Conservation (phyloP, 2,329 filamentous ascomycete genomes). For the Aspergillus sojae region DNA sequence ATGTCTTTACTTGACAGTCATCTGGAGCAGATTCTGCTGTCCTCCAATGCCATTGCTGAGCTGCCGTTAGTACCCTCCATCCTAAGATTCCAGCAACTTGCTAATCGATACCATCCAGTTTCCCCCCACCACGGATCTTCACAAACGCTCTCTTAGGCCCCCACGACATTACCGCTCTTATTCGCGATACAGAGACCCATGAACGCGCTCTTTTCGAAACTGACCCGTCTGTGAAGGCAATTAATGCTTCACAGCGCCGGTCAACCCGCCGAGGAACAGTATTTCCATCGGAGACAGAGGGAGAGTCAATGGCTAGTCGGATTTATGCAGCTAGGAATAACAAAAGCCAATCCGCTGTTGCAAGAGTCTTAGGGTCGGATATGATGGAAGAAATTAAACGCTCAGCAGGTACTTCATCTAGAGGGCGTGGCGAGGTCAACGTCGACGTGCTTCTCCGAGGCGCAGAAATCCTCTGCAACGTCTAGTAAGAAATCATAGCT, state of each 20-base stretch:
- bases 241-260: slow-evolving; percentile 51
- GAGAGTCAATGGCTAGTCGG: slow-evolving; percentile 48
- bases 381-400: slow-evolving; percentile 78
- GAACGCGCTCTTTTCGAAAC: slow-evolving; percentile 95
- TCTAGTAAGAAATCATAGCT: slow-evolving; percentile 63
- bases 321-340: slow-evolving; percentile 58
- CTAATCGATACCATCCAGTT: slow-evolving; percentile 55
- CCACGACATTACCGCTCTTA: slow-evolving; percentile 90
- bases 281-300: slow-evolving; percentile 44
- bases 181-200: slow-evolving; percentile 92
- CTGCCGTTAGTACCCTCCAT: slow-evolving; percentile 62
- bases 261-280: slow-evolving; percentile 53
- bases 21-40: slow-evolving; percentile 75
- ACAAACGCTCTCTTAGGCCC: slow-evolving; percentile 86
- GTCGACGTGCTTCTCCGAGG: slow-evolving; percentile 82
- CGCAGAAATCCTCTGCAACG: slow-evolving; percentile 84
- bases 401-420: slow-evolving; percentile 58
- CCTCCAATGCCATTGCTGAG: slow-evolving; percentile 74
- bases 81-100: neutral
- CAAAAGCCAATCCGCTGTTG: slow-evolving; percentile 77
- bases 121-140: slow-evolving; percentile 90
- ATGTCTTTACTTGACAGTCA: slow-evolving; percentile 73
- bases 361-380: slow-evolving; percentile 83
- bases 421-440: slow-evolving; percentile 71
- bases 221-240: slow-evolving; percentile 64